phyloP scores from a whole-genome alignment of 2,329 filamentous ascomycete species.

The Daldinia sp. region DNA sequence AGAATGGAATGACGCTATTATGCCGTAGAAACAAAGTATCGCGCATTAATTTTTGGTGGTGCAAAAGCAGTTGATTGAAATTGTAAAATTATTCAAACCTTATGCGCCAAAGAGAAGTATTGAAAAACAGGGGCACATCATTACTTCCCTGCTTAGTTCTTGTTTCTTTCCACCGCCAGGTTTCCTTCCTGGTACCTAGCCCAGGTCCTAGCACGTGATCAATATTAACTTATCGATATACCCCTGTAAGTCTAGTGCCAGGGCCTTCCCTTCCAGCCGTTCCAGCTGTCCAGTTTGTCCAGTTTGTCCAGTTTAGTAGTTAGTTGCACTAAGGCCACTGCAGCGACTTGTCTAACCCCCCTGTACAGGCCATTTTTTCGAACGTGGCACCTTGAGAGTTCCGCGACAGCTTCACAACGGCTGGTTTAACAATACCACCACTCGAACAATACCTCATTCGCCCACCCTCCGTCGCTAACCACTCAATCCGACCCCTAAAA shows the following conservation, averaged over 20 bases:
- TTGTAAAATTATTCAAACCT: conserved; percentile 9
- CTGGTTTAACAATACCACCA: conserved; percentile 5
- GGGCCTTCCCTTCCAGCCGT: neutral
- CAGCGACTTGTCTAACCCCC: conserved; percentile 29
- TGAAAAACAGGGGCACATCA: conserved; percentile 19
- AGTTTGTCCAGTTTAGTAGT: too few species aligned
- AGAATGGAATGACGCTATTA: conserved; percentile 22
- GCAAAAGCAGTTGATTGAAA: conserved; percentile 26
- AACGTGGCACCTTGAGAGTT: conserved; percentile 63
- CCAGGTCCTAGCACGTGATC: conserved; percentile 23
- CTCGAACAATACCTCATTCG: conserved; percentile 14
- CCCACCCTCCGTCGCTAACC: conserved; percentile 13
- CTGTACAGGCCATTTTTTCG: conserved; percentile 52
- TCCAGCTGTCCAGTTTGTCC: neutral
- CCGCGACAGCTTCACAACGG: conserved; percentile 37
- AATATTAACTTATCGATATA: conserved; percentile 24
- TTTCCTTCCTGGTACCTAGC: too few species aligned
- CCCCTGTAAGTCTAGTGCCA: neutral
- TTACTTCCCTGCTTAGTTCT: neutral
- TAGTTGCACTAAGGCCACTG: neutral
- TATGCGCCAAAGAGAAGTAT: conserved; percentile 32
- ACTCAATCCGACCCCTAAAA: conserved; percentile 12
- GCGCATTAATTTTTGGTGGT: conserved; percentile 28
- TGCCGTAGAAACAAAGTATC: conserved; percentile 8
- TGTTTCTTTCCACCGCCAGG: neutral